Evolutionary conservation across 371 early-diverging fungal genomes (phyloP).

Genomic region (Mucor velutinosus): DNA sequence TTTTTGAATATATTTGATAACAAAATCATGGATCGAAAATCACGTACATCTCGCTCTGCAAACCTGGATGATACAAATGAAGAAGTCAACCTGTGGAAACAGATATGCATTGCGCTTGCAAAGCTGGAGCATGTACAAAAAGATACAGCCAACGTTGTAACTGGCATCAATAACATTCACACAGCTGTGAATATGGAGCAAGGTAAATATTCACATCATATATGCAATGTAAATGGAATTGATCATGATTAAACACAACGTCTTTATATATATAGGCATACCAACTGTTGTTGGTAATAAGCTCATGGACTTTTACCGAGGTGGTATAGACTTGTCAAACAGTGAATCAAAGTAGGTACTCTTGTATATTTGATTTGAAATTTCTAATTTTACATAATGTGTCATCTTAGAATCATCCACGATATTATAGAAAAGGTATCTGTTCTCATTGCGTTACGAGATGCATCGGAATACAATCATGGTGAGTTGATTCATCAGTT

Average conservation of each 20-base stretch:
- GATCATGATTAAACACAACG: not conserved
- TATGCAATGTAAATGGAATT: conserved; percentile 2
- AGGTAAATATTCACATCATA: conserved; percentile 32
- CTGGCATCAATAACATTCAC: conserved; percentile 48
- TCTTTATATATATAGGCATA: conserved; percentile 30
- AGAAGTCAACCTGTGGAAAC: conserved; percentile 59
- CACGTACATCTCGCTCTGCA: conserved; percentile 53
- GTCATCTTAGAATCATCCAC: conserved; percentile 44
- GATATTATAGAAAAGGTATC: conserved; percentile 59
- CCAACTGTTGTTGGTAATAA: conserved; percentile 25
- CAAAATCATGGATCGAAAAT: conserved; percentile 49
- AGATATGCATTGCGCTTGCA: conserved; percentile 51
- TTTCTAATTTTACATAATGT: not conserved
- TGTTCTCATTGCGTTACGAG: conserved; percentile 56
- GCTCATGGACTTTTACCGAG: conserved; percentile 41
- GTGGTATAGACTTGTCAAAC: conserved; percentile 42
- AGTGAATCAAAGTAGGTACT: conserved; percentile 42
- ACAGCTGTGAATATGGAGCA: conserved; percentile 39
- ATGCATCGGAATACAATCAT: conserved; percentile 50
- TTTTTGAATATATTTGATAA: not conserved
- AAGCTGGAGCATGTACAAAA: conserved; percentile 53
- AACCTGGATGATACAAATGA: conserved; percentile 56
- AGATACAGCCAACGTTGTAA: conserved; percentile 39
- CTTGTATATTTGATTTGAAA: not conserved
- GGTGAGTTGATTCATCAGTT: conserved; percentile 18